phyloP scores from a whole-genome alignment of 2,329 filamentous ascomycete species.

The Arthrobotrys sinensis region DNA sequence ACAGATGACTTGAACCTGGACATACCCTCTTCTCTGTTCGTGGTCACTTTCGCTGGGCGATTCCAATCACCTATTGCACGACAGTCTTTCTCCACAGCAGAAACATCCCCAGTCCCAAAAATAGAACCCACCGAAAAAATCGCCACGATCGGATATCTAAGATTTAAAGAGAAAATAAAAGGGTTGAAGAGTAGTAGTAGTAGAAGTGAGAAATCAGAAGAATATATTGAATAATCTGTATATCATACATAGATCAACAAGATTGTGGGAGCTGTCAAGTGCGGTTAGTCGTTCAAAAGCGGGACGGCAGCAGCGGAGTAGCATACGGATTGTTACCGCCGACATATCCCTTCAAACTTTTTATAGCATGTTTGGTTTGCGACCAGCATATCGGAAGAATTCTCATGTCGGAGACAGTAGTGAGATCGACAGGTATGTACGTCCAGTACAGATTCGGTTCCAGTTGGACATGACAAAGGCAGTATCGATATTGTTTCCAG shows the following conservation, averaged over 20 bases:
- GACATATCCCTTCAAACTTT: background rate
- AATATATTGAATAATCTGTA: conserved; percentile 59
- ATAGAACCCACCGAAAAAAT: background rate
- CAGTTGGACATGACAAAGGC: too few relatives aligned
- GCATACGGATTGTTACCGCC: conserved; percentile 32
- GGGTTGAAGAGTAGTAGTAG: conserved; percentile 11
- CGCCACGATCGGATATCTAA: conserved; percentile 28
- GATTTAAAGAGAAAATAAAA: conserved; percentile 5
- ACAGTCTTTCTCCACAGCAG: background rate
- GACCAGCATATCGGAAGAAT: too few relatives aligned
- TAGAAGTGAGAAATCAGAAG: conserved; percentile 12
- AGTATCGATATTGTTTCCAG: too few relatives aligned
- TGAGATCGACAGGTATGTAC: too few relatives aligned
- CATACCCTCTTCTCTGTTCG: background rate
- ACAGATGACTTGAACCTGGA: background rate
- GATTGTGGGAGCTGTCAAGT: conserved; percentile 15
- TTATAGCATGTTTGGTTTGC: too few relatives aligned
- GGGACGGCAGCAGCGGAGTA: conserved; percentile 18
- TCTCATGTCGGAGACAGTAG: too few relatives aligned
- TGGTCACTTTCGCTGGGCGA: background rate
- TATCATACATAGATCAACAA: conserved; percentile 59
- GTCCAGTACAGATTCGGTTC: too few relatives aligned
- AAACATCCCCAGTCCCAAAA: background rate
- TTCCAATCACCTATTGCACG: background rate
- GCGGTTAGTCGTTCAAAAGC: conserved; percentile 32